Evolutionary conservation across 148 eudicot genomes (phyloP).

Genomic region (Tetragonia tetragonoides): DNA sequence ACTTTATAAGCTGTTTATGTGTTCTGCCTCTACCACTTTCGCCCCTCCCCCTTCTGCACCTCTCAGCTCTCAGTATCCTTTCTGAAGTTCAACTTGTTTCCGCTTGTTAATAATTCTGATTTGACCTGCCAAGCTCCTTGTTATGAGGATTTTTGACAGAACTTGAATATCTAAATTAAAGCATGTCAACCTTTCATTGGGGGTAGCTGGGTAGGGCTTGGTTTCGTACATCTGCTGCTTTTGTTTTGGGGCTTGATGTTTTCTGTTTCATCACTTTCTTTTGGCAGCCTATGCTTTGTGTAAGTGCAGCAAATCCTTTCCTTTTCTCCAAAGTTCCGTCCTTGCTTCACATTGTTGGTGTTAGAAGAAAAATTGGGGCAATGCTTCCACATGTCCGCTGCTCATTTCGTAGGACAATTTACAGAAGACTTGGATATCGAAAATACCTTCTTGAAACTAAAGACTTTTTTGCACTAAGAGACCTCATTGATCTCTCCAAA

Average conservation of each 20-base stretch:
- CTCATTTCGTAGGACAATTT: conserved; percentile 78
- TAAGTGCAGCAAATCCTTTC: conserved; percentile 85
- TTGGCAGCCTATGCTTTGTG: conserved; percentile 99
- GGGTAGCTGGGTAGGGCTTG: background rate
- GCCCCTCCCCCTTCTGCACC: background rate
- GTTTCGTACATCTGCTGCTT: background rate
- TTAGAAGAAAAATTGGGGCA: conserved; percentile 71
- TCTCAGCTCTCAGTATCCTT: background rate
- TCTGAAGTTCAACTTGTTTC: conserved; percentile 8
- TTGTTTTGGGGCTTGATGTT: conserved; percentile 7
- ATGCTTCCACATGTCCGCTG: conserved; percentile 85
- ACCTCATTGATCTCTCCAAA: conserved; percentile 88
- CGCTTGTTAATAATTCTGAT: background rate
- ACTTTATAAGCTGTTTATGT: background rate
- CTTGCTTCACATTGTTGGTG: conserved; percentile 63
- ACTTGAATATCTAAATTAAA: background rate
- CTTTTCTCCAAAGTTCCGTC: conserved; percentile 81
- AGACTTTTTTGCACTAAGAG: conserved; percentile 89
- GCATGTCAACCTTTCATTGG: background rate
- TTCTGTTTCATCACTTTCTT: conserved; percentile 10
- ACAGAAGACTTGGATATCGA: conserved; percentile 80
- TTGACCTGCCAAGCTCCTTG: background rate
- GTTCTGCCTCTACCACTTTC: background rate
- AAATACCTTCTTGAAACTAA: conserved; percentile 91
- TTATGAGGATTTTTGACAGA: background rate